These are phyloP conservation scores for Verticillium tricorpus DNA, from an alignment of 2,329 filamentous ascomycete genomes.

Conservation along the genomic window DNA sequence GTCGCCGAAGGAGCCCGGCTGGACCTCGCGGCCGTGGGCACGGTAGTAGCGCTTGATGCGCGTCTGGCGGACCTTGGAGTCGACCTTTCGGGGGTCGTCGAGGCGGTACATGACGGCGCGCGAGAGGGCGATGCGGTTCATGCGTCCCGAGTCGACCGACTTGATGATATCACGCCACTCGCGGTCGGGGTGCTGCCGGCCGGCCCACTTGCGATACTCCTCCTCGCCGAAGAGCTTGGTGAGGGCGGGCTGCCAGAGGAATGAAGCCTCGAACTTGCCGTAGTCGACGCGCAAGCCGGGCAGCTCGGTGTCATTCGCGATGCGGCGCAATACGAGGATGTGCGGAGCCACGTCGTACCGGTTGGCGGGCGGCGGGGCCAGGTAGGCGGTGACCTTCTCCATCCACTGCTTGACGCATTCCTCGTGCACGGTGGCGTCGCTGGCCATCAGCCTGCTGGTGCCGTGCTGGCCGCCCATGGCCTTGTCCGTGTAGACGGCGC, in stretches of 20 bases:
- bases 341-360: slow-evolving; percentile 6
- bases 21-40: neutral
- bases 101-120: slow-evolving; percentile 1
- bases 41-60: slow-evolving; percentile 3
- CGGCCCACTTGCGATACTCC: slow-evolving; percentile 11
- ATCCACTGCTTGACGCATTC: slow-evolving; percentile 6
- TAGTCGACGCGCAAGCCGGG: slow-evolving; percentile 7
- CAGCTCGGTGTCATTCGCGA: slow-evolving; percentile 12
- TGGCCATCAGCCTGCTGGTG: neutral
- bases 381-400: slow-evolving; percentile 3
- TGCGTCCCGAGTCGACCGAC: neutral
- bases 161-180: slow-evolving; percentile 1
- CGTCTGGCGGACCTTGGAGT: slow-evolving; percentile 1
- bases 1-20: neutral
- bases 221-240: slow-evolving; percentile 12
- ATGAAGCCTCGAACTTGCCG: slow-evolving; percentile 5
- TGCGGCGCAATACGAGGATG: slow-evolving; percentile 7
- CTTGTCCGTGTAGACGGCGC: slow-evolving; percentile 4
- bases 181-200: neutral
- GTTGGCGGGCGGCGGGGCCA: slow-evolving; percentile 1
- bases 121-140: slow-evolving; percentile 2
- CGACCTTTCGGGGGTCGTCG: neutral
- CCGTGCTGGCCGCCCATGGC: neutral
- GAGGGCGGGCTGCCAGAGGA: slow-evolving; percentile 11
- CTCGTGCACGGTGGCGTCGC: neutral